A percentile compares a stretch with the other conserved stretches of the same genome.
Conservation (phyloP, 129 eudicot species). For the Helichrysum umbraculigerum region DNA sequence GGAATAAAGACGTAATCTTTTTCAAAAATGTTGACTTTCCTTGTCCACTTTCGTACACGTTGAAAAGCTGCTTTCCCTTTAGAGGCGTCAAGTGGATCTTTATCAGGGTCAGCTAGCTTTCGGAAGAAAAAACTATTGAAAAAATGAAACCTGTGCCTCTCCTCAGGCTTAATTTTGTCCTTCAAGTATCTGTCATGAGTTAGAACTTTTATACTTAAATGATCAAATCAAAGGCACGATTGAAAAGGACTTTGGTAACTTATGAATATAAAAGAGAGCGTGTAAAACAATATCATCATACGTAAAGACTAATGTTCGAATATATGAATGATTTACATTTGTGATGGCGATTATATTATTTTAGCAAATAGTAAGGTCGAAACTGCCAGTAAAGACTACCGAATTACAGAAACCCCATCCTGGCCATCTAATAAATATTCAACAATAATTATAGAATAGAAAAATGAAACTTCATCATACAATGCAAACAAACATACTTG, state of each 20-base stretch:
- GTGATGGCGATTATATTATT: background rate
- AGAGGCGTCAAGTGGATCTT: conserved; percentile 69
- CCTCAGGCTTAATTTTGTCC: conserved; percentile 48
- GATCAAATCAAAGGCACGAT: conserved; percentile 5
- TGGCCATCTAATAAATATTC: background rate
- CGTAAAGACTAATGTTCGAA: background rate
- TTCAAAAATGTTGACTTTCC: conserved; percentile 80
- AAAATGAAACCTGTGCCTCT: conserved; percentile 67
- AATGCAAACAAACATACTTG: conserved; percentile 50
- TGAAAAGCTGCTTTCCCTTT: conserved; percentile 74
- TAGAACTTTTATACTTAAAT: background rate
- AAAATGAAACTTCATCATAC: background rate
- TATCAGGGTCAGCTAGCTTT: conserved; percentile 87
- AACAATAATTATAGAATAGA: too few relatives aligned
- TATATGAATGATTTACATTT: background rate
- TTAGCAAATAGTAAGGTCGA: background rate
- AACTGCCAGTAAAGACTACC: conserved; percentile 5
- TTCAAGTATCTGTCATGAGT: conserved; percentile 62
- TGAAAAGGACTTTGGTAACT: background rate
- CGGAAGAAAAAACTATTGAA: conserved; percentile 93
- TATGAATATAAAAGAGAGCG: conserved; percentile 4
- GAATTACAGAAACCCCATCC: background rate
- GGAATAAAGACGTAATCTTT: conserved; percentile 90
- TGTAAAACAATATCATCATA: background rate
- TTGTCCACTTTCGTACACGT: conserved; percentile 97